Conservation (phyloP, 1,284 basidiomycete genomes). For the Cerioporus squamosus region DNA sequence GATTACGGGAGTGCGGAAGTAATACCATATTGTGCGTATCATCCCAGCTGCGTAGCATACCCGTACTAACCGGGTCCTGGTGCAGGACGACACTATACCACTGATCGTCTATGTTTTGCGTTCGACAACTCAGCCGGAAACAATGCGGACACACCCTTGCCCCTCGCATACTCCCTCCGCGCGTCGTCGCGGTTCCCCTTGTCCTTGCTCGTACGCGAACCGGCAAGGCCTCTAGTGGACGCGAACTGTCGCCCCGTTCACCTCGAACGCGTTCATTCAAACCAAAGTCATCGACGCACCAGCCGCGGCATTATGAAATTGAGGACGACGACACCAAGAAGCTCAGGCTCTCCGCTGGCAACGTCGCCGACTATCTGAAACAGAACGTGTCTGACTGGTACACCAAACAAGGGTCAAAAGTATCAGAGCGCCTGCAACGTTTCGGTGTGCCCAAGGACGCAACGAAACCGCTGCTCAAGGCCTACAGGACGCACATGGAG, state of each 20-base stretch:
- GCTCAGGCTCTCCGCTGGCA: not conserved
- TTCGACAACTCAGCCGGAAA: conserved; percentile 7
- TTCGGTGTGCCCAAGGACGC: conserved; percentile 48
- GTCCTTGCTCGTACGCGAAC: conserved; percentile 2
- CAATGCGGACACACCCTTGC: conserved; percentile 16
- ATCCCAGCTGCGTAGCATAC: not conserved
- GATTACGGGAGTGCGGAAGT: not conserved
- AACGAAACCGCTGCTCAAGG: conserved; percentile 38
- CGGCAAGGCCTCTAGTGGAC: not conserved
- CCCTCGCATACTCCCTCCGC: not conserved
- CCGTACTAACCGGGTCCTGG: not conserved
- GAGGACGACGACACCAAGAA: not conserved
- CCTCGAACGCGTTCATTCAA: not conserved
- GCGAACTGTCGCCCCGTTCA: not conserved
- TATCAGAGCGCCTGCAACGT: conserved; percentile 37
- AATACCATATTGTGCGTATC: too few species aligned
- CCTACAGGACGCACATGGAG: conserved; percentile 40
- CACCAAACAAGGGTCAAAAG: not conserved
- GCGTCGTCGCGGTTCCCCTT: not conserved
- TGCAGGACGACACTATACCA: not conserved
- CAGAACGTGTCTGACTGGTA: conserved; percentile 35
- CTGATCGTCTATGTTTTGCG: conserved; percentile 10
- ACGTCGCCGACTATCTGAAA: conserved; percentile 21
- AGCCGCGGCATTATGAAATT: not conserved
- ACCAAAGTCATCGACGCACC: not conserved